phyloP scores from a whole-genome alignment of 768 basidiomycete species.

The Trametes elegans region DNA sequence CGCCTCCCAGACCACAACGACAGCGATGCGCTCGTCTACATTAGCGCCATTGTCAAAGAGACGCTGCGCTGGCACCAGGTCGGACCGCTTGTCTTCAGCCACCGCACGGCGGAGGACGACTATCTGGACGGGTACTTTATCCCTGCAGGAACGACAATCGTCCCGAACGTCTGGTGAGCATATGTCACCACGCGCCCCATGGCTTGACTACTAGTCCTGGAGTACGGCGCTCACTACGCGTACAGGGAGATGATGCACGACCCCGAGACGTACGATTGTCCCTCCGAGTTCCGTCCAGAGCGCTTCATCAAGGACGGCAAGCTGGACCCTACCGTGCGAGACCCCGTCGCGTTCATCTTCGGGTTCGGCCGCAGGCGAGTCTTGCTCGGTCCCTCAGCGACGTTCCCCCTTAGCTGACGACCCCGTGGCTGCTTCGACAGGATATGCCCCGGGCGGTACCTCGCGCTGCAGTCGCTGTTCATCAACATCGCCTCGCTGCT shows the following conservation, averaged over 20 bases:
- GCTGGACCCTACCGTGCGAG: conserved; percentile 62
- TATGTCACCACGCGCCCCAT: conserved; percentile 1
- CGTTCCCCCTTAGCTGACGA: conserved; percentile 21
- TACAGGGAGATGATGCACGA: conserved; percentile 42
- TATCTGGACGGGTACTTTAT: neutral
- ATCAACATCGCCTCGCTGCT: conserved; percentile 12
- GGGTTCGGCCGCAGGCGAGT: conserved; percentile 21
- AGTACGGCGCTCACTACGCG: conserved; percentile 9
- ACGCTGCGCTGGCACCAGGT: conserved; percentile 16
- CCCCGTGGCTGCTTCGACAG: conserved; percentile 4
- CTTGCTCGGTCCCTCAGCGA: conserved; percentile 23
- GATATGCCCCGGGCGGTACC: conserved; percentile 17
- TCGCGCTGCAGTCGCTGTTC: conserved; percentile 5
- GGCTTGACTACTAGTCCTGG: neutral
- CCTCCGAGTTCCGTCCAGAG: conserved; percentile 80
- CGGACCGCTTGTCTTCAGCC: conserved; percentile 9
- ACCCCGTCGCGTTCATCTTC: conserved; percentile 19
- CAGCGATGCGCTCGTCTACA: conserved; percentile 23
- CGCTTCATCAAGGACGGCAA: conserved; percentile 49
- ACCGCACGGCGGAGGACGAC: conserved; percentile 7
- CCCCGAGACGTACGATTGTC: conserved; percentile 79
- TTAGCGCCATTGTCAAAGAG: conserved; percentile 36
- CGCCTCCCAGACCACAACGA: conserved; percentile 30
- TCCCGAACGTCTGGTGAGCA: conserved; percentile 24
- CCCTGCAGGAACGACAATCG: neutral